These are phyloP conservation scores for Mycogone perniciosa DNA, from an alignment of 2,329 filamentous ascomycete genomes.

Conservation along the genomic window DNA sequence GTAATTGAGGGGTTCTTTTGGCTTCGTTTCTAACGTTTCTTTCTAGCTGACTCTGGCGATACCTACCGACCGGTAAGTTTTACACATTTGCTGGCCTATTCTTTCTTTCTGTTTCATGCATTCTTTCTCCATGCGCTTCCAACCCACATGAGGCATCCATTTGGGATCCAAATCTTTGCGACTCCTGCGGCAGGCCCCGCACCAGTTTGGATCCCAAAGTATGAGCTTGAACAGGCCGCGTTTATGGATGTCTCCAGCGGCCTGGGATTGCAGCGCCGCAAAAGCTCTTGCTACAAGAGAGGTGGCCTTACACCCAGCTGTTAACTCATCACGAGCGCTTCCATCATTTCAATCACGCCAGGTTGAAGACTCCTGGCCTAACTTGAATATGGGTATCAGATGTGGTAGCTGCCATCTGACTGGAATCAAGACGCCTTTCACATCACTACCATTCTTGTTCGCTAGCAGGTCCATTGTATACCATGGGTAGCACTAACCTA, in stretches of 20 bases:
- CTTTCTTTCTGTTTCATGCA: neutral
- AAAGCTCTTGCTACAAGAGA: neutral
- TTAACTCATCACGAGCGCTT: too few species aligned
- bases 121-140: neutral
- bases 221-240: too few species aligned
- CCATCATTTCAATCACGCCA: neutral
- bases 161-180: neutral
- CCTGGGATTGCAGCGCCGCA: neutral
- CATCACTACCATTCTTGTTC: conserved; percentile 24
- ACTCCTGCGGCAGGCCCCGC: too few species aligned
- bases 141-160: too few species aligned
- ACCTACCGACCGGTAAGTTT: conserved; percentile 53
- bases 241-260: too few species aligned
- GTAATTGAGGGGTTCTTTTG: conserved; percentile 18
- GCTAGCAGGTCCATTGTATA: neutral
- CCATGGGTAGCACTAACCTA: conserved; percentile 19
- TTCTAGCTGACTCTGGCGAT: conserved; percentile 53
- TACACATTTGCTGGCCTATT: conserved; percentile 1
- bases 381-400: neutral
- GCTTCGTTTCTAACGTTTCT: conserved; percentile 35
- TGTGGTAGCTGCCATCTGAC: neutral
- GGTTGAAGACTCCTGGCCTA: conserved; percentile 1
- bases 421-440: neutral
- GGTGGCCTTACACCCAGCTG: too few species aligned
- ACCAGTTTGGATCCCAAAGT: too few species aligned